Base-by-base conservation (phyloP, 805 yeast species). In the Wickerhamomyces chaumierensis region DNA sequence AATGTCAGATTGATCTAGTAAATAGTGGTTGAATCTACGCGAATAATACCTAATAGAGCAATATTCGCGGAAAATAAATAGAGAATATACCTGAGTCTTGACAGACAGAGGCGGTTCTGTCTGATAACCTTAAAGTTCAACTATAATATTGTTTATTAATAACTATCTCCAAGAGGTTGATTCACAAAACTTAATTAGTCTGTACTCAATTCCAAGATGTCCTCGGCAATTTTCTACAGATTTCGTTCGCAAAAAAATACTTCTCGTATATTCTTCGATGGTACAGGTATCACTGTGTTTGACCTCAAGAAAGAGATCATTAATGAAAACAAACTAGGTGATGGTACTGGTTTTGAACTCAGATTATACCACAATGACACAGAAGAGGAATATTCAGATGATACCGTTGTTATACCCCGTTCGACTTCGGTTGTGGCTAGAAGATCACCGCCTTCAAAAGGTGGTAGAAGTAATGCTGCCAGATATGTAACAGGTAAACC, bases 221-320 rank as follows among this genome's bases (percentile, higher is more conserved):
- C 94, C 8, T 84, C 95, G 13, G 80, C 84, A 3, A 83, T 90
- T 11, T 92, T 86, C 57, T 90, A 90, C 56, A 71, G 77, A 55
- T 90, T 92, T 60, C 64, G 76, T 43, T 90, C 95, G 14, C 96
- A 88, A 57, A 80, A 78, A 52, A 78, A 73, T 33, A 79, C 83
- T 21, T 76, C 83, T 1, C 72, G 94, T 33, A 75, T 92, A 20
- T 71, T 79, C 35, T 92, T 92, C 55, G 98, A 92, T 57, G 99
- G 98, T 17, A 90, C 98, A 0, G 96, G 97, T 21, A 76, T 92
- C 33, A 85, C 95, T 2, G 95, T 88, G 1, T 92, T 90, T 61
- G 99, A 92, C 54, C 64, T 92, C 43, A 92, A 92, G 60, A 78
- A 90, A 44, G 97, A 92, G 49, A 86, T 92, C 37, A 81, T 92